Percentiles rank a stretch among this genome's conserved stretches.
phyloP scores from a whole-genome alignment of 2,329 filamentous ascomycete species.

The Tolypocladium tropicale region DNA sequence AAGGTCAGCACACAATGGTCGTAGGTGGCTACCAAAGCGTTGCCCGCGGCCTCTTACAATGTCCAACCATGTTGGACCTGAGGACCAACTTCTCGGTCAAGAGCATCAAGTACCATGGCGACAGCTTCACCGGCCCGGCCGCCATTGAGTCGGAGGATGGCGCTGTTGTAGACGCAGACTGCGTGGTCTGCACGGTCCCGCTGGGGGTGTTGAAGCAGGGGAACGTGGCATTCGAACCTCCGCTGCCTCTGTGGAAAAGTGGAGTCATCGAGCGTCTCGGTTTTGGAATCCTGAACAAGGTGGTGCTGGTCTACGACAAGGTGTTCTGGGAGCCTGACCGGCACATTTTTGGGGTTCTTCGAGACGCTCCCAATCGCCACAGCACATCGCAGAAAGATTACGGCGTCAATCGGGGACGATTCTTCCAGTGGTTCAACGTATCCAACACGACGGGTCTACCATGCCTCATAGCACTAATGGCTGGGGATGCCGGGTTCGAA shows the following conservation, averaged over 20 bases:
- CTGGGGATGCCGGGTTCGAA: constrained; percentile 84
- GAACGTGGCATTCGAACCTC: constrained; percentile 74
- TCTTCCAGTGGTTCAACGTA: constrained; percentile 97
- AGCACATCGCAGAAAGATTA: constrained; percentile 78
- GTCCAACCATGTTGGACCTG: constrained; percentile 68
- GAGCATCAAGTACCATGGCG: constrained; percentile 54
- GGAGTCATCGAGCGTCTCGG: constrained; percentile 75
- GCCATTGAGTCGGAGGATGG: constrained; percentile 71
- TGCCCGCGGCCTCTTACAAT: constrained; percentile 72
- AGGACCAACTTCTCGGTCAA: constrained; percentile 63
- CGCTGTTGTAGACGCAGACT: constrained; percentile 68
- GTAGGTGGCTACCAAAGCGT: constrained; percentile 90
- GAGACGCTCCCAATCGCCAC: constrained; percentile 56
- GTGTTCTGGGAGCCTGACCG: constrained; percentile 84
- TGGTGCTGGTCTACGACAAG: constrained; percentile 79
- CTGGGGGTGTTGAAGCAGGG: constrained; percentile 85
- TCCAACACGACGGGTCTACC: constrained; percentile 81
- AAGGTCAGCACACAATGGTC: constrained; percentile 87
- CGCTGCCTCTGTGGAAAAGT: constrained; percentile 78
- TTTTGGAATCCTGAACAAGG: constrained; percentile 91
- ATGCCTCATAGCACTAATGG: constrained; percentile 87
- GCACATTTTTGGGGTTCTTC: constrained; percentile 89
- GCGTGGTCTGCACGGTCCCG: constrained; percentile 81
- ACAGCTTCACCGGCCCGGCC: constrained; percentile 35
- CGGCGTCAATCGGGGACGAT: constrained; percentile 67